phyloP scores from a whole-genome alignment of 805 yeast species.

The Candida sakaeoensis region DNA sequence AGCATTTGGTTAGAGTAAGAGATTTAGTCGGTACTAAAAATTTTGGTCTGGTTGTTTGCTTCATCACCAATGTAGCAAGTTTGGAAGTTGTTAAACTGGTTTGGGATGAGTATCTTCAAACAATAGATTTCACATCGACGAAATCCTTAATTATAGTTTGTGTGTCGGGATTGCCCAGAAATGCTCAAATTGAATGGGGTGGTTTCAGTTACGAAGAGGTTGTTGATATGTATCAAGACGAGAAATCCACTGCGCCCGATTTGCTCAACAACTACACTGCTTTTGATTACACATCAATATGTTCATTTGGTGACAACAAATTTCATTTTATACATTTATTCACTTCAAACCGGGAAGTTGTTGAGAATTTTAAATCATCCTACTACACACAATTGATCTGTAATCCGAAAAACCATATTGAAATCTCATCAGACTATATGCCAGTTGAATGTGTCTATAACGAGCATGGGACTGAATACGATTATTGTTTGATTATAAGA shows the following conservation, averaged over 20 bases:
- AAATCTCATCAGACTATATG: conserved; percentile 12
- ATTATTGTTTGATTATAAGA: conserved; percentile 15
- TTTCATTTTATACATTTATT: conserved; percentile 12
- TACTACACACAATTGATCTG: background rate
- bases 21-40: conserved; percentile 45
- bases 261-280: too few relatives aligned
- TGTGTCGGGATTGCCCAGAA: conserved; percentile 57
- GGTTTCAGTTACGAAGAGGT: conserved; percentile 50
- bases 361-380: conserved; percentile 1
- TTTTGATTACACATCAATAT: conserved; percentile 13
- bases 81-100: conserved; percentile 29
- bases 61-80: conserved; percentile 35
- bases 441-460: conserved; percentile 16
- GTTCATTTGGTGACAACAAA: conserved; percentile 10
- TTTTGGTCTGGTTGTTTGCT: conserved; percentile 53
- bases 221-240: conserved; percentile 36
- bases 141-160: conserved; percentile 47
- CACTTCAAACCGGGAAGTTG: conserved; percentile 12
- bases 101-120: conserved; percentile 33
- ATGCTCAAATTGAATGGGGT: conserved; percentile 72
- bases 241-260: conserved; percentile 18
- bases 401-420: conserved; percentile 1
- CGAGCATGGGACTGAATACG: conserved; percentile 11
- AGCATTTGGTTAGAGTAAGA: conserved; percentile 67
- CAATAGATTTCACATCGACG: conserved; percentile 27